Evolutionary conservation across 805 yeast species (phyloP).

Genomic region (Cyberlindnera amylophila): DNA sequence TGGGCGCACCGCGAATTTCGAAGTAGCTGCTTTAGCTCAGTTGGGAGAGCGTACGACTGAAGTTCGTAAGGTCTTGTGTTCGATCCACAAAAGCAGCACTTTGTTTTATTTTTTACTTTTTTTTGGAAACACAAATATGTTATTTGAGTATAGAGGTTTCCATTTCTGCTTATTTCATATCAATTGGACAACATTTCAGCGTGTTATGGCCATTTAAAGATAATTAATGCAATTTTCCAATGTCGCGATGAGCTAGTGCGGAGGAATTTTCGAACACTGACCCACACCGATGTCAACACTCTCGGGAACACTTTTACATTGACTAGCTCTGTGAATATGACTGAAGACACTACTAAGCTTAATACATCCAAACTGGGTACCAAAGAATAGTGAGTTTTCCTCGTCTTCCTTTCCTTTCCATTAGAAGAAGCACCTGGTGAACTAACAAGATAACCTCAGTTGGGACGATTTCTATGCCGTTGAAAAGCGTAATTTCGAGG

Average conservation of each 20-base stretch:
- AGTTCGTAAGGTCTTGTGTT: slow-evolving; percentile 80
- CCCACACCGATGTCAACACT: not conserved
- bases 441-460: slow-evolving; percentile 29
- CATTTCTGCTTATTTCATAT: too few relatives aligned
- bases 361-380: slow-evolving; percentile 85
- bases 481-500: slow-evolving; percentile 68
- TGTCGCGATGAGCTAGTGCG: too few relatives aligned
- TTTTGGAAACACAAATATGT: too few relatives aligned
- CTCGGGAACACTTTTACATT: not conserved
- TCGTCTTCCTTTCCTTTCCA: not conserved
- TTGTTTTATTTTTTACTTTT: slow-evolving; percentile 13
- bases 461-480: slow-evolving; percentile 86
- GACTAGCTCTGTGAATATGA: slow-evolving; percentile 13
- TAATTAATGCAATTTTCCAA: too few relatives aligned
- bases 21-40: slow-evolving; percentile 31
- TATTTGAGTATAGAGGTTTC: too few relatives aligned
- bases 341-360: slow-evolving; percentile 44
- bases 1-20: not conserved
- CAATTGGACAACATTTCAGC: too few relatives aligned
- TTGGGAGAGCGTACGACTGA: slow-evolving; percentile 34
- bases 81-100: slow-evolving; percentile 70
- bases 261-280: too few relatives aligned
- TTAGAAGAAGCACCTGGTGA: not conserved
- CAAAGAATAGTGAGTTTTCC: slow-evolving; percentile 53
- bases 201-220: too few relatives aligned